phyloP scores from a whole-genome alignment of 2,329 filamentous ascomycete species.

The Aspergillus sp. region DNA sequence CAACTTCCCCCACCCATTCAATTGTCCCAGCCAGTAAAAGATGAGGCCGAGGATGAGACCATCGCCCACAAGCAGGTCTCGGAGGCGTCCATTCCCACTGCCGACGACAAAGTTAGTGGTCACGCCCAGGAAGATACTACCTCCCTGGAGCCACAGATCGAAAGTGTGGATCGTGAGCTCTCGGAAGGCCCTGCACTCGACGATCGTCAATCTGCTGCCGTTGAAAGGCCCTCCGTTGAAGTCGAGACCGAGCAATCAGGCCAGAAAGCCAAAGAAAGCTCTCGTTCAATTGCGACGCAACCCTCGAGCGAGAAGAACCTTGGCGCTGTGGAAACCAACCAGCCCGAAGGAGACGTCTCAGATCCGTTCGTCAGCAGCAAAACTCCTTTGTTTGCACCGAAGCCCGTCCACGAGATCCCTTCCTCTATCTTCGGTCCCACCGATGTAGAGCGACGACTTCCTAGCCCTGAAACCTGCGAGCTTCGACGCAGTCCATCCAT shows the following conservation, averaged over 20 bases:
- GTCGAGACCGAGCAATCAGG: slow-evolving; percentile 17
- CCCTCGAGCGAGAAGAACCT: background rate
- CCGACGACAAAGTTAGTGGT: slow-evolving; percentile 42
- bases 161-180: slow-evolving; percentile 4
- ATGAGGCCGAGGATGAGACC: slow-evolving; percentile 43
- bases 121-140: slow-evolving; percentile 31
- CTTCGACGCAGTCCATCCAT: slow-evolving; percentile 39
- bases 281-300: background rate
- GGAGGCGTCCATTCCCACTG: slow-evolving; percentile 42
- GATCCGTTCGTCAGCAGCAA: slow-evolving; percentile 5
- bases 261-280: slow-evolving; percentile 6
- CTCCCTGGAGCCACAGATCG: slow-evolving; percentile 9
- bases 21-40: slow-evolving; percentile 30
- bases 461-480: slow-evolving; percentile 20
- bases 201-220: slow-evolving; percentile 9
- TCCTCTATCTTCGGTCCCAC: slow-evolving; percentile 40
- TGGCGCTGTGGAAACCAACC: slow-evolving; percentile 6
- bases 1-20: slow-evolving; percentile 24
- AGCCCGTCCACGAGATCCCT: slow-evolving; percentile 39
- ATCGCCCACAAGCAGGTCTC: slow-evolving; percentile 34
- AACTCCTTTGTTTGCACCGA: slow-evolving; percentile 20
- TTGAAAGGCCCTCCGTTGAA: slow-evolving; percentile 11
- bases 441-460: slow-evolving; percentile 19
- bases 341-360: background rate
- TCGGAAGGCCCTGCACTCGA: slow-evolving; percentile 4